Evolutionary conservation across 805 yeast species (phyloP).

Genomic region (Brettanomyces anomalus): DNA sequence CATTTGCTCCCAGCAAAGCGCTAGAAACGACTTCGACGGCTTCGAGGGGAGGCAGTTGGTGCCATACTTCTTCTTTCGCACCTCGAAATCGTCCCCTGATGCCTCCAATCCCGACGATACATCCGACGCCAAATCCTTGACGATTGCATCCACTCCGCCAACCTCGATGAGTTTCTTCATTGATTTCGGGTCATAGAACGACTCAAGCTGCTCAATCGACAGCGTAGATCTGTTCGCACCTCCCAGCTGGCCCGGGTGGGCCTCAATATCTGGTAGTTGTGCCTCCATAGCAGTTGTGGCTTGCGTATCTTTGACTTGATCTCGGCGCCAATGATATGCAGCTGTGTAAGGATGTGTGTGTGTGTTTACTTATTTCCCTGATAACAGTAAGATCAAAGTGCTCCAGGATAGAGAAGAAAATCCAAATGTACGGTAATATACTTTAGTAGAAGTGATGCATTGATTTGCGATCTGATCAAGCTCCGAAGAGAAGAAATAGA

Average conservation of each 20-base stretch:
- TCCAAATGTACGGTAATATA: too few relatives aligned
- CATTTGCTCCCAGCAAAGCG: conserved; percentile 72
- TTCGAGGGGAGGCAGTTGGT: conserved; percentile 63
- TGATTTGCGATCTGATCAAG: too few relatives aligned
- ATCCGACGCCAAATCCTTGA: conserved; percentile 28
- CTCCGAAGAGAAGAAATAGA: too few relatives aligned
- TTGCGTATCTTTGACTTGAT: too few relatives aligned
- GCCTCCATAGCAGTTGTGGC: too few relatives aligned
- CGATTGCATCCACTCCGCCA: conserved; percentile 35
- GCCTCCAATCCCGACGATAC: conserved; percentile 32
- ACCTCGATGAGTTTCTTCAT: conserved; percentile 30
- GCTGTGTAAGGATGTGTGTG: too few relatives aligned
- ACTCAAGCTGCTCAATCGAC: conserved; percentile 30
- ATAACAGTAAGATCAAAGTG: too few relatives aligned
- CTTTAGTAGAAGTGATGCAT: too few relatives aligned
- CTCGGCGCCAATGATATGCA: too few relatives aligned
- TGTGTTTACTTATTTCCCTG: too few relatives aligned
- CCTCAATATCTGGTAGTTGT: conserved; percentile 8
- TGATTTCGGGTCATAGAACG: conserved; percentile 58
- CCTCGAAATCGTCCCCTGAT: conserved; percentile 21
- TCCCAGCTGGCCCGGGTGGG: background rate
- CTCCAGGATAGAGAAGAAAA: too few relatives aligned
- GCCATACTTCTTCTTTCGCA: conserved; percentile 50
- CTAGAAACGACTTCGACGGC: conserved; percentile 57
- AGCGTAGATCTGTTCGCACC: conserved; percentile 12